Evolutionary conservation across 306 rosid species (phyloP), one percentile per base, ranked within the genome.

Genomic region (Alnus rubra): DNA sequence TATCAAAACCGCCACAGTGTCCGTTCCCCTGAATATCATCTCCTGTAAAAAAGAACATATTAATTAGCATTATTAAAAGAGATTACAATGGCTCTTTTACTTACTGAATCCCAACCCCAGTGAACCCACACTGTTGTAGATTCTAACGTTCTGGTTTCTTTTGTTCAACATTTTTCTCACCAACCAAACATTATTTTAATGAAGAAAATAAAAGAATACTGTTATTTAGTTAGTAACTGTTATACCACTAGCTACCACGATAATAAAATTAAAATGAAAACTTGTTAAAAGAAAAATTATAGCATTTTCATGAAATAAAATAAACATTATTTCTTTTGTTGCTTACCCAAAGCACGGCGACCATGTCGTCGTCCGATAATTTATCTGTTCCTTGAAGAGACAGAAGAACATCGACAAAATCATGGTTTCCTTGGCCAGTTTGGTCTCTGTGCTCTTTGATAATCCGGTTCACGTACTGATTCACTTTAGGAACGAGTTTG

Each of bases 321-420:
- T 18, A 54, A 5, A 2, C 23, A 18, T 5, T 54, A n/a, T 55
- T 59, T 28, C 14, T 10, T 28, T 28, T 12, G n/a, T n/a, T 9
- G 51, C 88, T 81, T 82, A 95, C 98, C 98, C 98, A 95, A 37
- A 95, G 98, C 1, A 92, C 98, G 69, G 99, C 97, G 80, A 93
- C 84, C 90, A 93, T 91, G 82, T 95, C 99, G 74, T 97, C 75
- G 62, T 91, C 87, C 74, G 96, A 82, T 67, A 93, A 71, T 48
- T 82, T 89, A 79, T 93, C 97, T 0, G 92, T 77, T 15, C 86
- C 91, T 67, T 93, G 94, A 23, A 95, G 94, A 50, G 98, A 85
- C 35, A 95, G 93, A 82, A 95, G 82, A 73, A 93, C 96, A 69
- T 95, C 89, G 37, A 95, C 99, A 60, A 95, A 95, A 74, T 91